A percentile compares a stretch with the other conserved stretches of the same genome.
phyloP scores from a whole-genome alignment of 1,284 basidiomycete species.

The Ganoderma boninense region DNA sequence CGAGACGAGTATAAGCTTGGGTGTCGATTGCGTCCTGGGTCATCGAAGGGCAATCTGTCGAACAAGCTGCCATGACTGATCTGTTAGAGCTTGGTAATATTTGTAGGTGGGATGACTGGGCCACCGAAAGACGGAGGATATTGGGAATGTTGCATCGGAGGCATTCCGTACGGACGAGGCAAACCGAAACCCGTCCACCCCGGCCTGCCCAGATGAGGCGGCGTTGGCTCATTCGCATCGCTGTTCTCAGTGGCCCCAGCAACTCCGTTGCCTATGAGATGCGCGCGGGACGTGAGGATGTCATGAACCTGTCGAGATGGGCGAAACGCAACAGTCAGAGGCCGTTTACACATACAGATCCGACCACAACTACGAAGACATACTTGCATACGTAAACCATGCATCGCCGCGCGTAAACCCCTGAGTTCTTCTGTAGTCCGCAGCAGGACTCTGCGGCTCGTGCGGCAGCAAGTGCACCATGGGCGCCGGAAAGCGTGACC shows the following conservation, averaged over 20 bases:
- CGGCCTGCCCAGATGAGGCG: slow-evolving; percentile 21
- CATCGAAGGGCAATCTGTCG: neutral
- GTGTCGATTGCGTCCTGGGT: neutral
- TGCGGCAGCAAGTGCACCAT: slow-evolving; percentile 40
- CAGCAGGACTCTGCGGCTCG: slow-evolving; percentile 67
- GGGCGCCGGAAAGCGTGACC: slow-evolving; percentile 57
- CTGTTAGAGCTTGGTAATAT: slow-evolving; percentile 28
- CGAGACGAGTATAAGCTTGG: neutral
- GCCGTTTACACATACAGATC: neutral
- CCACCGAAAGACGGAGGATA: slow-evolving; percentile 20
- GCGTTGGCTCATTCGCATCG: slow-evolving; percentile 13
- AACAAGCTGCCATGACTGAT: neutral
- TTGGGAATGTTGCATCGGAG: slow-evolving; percentile 18
- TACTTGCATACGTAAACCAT: slow-evolving; percentile 85
- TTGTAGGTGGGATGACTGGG: slow-evolving; percentile 21
- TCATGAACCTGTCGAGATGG: slow-evolving; percentile 26
- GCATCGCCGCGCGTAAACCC: slow-evolving; percentile 74
- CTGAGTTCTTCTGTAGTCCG: slow-evolving; percentile 81
- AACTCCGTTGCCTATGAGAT: slow-evolving; percentile 6
- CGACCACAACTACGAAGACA: slow-evolving; percentile 4
- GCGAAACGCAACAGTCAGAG: neutral
- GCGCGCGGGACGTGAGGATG: slow-evolving; percentile 28
- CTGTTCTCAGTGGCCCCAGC: slow-evolving; percentile 11
- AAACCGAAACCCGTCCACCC: slow-evolving; percentile 27
- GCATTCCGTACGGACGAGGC: slow-evolving; percentile 25